Evolutionary conservation across 345 rosid species (phyloP).

Genomic region (Mallotus nudiflorus): DNA sequence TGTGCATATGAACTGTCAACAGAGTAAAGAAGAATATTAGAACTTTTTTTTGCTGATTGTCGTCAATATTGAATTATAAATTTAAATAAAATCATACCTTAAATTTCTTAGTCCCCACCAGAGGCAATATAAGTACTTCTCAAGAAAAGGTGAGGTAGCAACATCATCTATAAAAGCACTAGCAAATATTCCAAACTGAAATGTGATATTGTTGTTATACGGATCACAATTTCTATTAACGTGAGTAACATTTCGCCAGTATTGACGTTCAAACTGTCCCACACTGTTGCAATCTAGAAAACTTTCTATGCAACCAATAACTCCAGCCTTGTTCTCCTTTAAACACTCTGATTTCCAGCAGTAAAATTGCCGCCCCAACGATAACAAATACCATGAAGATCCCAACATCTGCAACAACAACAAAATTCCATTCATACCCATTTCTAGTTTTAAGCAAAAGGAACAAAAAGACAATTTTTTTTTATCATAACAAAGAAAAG

Average conservation of each 20-base stretch:
- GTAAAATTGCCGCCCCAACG: constrained; percentile 64
- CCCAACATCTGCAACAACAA: constrained; percentile 58
- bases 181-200: constrained; percentile 73
- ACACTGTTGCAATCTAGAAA: constrained; percentile 66
- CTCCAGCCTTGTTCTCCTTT: constrained; percentile 14
- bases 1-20: constrained; percentile 77
- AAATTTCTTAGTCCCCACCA: constrained; percentile 91
- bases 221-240: constrained; percentile 59
- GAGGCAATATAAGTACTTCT: constrained; percentile 79
- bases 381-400: constrained; percentile 78
- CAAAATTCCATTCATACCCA: neutral
- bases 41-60: too few relatives aligned
- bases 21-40: neutral
- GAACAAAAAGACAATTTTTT: too few relatives aligned
- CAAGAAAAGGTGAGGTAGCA: constrained; percentile 47
- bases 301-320: constrained; percentile 40
- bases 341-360: constrained; percentile 63
- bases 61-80: too few relatives aligned
- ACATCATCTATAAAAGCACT: constrained; percentile 68
- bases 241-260: constrained; percentile 56
- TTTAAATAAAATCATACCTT: constrained; percentile 37
- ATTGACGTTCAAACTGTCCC: constrained; percentile 44
- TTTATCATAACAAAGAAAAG: too few relatives aligned
- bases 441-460: neutral
- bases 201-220: constrained; percentile 30